Evolutionary conservation across 305 asterid genomes (phyloP).

Genomic region (Lippia alba): DNA sequence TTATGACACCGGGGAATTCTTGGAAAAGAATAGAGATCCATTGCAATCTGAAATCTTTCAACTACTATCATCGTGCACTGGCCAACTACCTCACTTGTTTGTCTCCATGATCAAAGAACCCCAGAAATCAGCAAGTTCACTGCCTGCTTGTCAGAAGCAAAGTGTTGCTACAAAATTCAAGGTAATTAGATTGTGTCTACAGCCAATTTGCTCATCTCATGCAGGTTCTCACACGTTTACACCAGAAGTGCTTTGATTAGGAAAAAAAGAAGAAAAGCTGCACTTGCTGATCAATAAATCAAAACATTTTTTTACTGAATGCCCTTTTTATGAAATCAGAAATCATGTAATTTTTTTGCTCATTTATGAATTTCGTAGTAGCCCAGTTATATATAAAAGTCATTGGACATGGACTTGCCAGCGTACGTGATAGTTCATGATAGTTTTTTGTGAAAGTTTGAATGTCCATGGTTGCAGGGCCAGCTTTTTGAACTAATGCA

Average conservation of each 20-base stretch:
- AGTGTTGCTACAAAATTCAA: constrained; percentile 82
- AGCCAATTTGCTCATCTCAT: constrained; percentile 11
- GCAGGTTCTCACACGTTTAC: background rate
- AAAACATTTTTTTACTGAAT: constrained; percentile 21
- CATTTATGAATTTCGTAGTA: background rate
- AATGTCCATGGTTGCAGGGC: constrained; percentile 57
- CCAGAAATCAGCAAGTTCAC: constrained; percentile 45
- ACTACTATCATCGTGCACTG: constrained; percentile 70
- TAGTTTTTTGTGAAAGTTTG: constrained; percentile 10
- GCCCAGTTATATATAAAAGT: constrained; percentile 6
- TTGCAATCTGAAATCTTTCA: constrained; percentile 67
- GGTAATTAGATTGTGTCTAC: constrained; percentile 45
- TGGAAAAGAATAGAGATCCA: constrained; percentile 92
- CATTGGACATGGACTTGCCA: constrained; percentile 3
- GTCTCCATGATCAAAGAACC: constrained; percentile 52
- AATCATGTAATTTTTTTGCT: background rate
- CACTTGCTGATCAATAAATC: background rate
- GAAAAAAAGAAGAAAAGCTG: constrained; percentile 17
- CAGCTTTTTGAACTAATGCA: constrained; percentile 86
- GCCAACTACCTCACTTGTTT: constrained; percentile 65
- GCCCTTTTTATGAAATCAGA: constrained; percentile 17
- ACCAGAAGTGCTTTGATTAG: background rate
- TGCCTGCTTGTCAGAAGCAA: constrained; percentile 63
- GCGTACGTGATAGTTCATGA: constrained; percentile 17
- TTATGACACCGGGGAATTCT: constrained; percentile 76